Conservation (phyloP, 2,329 filamentous ascomycete species). For the Blastomyces gilchristii region DNA sequence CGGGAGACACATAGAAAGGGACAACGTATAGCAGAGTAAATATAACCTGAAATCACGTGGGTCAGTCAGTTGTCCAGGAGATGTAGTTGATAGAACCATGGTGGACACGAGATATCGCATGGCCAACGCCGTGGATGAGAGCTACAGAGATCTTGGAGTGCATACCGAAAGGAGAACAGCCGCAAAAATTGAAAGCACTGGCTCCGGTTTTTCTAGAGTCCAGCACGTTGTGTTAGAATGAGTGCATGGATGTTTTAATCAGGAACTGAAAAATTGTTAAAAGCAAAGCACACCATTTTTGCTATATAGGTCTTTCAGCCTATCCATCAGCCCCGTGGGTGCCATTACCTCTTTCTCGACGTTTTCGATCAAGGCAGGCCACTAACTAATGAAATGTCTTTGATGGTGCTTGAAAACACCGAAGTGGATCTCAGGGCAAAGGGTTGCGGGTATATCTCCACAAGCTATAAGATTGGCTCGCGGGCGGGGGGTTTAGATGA, state of each 20-base stretch:
- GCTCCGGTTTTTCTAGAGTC: constrained; percentile 11
- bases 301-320: constrained; percentile 5
- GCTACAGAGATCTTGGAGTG: background rate
- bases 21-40: constrained; percentile 86
- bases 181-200: constrained; percentile 12
- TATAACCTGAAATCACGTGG: constrained; percentile 22
- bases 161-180: constrained; percentile 14
- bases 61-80: background rate
- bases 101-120: background rate
- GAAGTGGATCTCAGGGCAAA: background rate
- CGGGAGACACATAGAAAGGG: constrained; percentile 74
- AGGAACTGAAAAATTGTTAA: background rate
- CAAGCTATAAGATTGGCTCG: background rate
- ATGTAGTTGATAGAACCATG: background rate
- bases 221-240: background rate
- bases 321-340: constrained; percentile 4
- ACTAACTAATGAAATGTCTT: background rate
- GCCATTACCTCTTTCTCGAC: background rate
- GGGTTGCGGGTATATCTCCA: background rate
- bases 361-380: too few relatives aligned
- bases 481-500: too few relatives aligned
- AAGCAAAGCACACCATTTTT: background rate
- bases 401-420: background rate
- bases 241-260: background rate
- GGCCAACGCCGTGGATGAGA: background rate